phyloP scores from a whole-genome alignment of 441 rosid species.

The Macaranga tanarius region DNA sequence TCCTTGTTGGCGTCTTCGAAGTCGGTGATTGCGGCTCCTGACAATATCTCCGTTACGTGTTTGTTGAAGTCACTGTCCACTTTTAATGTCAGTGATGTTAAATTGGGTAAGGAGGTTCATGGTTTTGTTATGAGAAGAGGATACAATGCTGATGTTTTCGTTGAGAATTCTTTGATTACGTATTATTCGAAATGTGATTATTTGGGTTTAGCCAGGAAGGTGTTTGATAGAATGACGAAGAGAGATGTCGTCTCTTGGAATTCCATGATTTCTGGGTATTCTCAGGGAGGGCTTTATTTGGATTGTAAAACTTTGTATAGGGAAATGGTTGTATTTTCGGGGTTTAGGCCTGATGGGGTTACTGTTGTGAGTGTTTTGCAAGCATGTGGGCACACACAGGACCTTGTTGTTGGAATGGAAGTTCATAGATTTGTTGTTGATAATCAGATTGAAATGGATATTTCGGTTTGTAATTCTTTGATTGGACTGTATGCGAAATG shows the following conservation, averaged over 20 bases:
- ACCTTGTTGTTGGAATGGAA: slow-evolving; percentile 72
- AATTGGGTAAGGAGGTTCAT: slow-evolving; percentile 55
- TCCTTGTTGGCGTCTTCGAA: slow-evolving; percentile 33
- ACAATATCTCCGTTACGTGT: slow-evolving; percentile 54
- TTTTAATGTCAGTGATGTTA: slow-evolving; percentile 28
- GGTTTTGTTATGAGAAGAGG: slow-evolving; percentile 47
- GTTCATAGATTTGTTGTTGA: slow-evolving; percentile 51
- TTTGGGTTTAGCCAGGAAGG: slow-evolving; percentile 42
- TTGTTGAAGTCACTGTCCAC: slow-evolving; percentile 58
- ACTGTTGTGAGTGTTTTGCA: slow-evolving; percentile 63
- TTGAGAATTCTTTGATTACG: slow-evolving; percentile 61
- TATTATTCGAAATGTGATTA: slow-evolving; percentile 57
- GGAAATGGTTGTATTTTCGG: slow-evolving; percentile 46
- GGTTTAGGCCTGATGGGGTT: slow-evolving; percentile 57
- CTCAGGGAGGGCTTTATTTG: slow-evolving; percentile 64
- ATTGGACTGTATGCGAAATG: slow-evolving; percentile 77
- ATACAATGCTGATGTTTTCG: slow-evolving; percentile 53
- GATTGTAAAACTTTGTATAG: slow-evolving; percentile 63
- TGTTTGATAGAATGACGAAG: slow-evolving; percentile 58
- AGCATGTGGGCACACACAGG: slow-evolving; percentile 75
- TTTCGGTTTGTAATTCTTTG: slow-evolving; percentile 60
- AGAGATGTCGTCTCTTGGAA: slow-evolving; percentile 86
- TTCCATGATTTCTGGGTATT: slow-evolving; percentile 78
- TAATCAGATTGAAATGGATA: slow-evolving; percentile 49
- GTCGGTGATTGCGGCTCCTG: slow-evolving; percentile 38